A percentile compares a stretch with the other conserved stretches of the same genome.
These are phyloP conservation scores for Thinopyrum elongatum DNA, from an alignment of 176 grass and related monocot genomes.

Conservation along the genomic window DNA sequence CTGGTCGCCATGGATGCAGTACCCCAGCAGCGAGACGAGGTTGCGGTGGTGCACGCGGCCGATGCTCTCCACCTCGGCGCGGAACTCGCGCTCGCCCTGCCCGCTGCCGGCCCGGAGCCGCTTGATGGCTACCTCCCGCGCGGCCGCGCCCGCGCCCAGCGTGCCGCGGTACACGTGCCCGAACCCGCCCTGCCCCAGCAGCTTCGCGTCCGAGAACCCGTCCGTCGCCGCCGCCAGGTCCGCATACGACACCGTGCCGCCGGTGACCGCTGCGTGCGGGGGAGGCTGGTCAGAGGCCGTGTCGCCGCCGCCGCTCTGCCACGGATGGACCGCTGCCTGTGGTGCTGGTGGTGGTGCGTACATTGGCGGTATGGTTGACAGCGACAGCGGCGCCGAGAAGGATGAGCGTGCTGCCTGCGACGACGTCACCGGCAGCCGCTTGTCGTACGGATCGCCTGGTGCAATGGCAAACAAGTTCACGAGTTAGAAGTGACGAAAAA, in stretches of 20 bases:
- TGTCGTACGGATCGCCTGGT: constrained; percentile 14
- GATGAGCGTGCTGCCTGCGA: background rate
- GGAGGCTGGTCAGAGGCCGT: background rate
- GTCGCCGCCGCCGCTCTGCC: background rate
- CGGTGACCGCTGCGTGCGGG: background rate
- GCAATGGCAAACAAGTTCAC: background rate
- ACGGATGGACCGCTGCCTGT: background rate
- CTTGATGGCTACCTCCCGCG: constrained; percentile 81
- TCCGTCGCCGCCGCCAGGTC: constrained; percentile 53
- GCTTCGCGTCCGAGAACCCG: constrained; percentile 69
- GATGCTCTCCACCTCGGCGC: constrained; percentile 86
- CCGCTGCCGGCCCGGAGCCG: constrained; percentile 52
- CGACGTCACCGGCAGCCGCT: background rate
- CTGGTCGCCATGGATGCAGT: constrained; percentile 73
- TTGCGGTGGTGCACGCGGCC: constrained; percentile 83
- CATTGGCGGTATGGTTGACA: background rate
- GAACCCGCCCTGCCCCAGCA: constrained; percentile 87
- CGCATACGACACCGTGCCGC: constrained; percentile 57
- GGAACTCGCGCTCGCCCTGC: constrained; percentile 94
- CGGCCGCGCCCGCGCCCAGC: background rate
- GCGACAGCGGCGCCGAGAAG: background rate
- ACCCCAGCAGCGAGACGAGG: constrained; percentile 73
- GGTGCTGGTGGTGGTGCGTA: constrained; percentile 5
- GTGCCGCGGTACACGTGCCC: constrained; percentile 75
- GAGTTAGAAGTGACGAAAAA: too few species aligned